Base-by-base conservation (phyloP, 1,284 basidiomycete species). In the Heterobasidion annosum region DNA sequence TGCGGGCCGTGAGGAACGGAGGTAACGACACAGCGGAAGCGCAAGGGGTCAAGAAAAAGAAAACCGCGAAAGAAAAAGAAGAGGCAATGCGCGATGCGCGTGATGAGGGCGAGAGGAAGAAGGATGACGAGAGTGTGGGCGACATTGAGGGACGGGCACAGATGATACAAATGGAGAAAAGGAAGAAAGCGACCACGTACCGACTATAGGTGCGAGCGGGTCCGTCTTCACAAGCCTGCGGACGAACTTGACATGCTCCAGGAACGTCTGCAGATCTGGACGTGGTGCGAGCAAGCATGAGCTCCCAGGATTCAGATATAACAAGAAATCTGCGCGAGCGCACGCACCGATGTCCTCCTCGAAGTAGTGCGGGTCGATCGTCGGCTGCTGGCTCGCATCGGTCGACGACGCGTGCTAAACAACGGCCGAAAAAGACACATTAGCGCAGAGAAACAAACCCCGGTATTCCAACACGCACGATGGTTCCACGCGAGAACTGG, bases 301-400 rank as follows among this genome's bases (percentile, higher is more conserved):
- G 47, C 1, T 25, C 47, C 51, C n/a, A 18, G 42, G 15, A n/a
- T 37, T 5, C 18, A 44, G 45, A 16, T 10, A 47, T 9, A 2
- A 47, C 10, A 47, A 5, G 40, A 43, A 16, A 13, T 5, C 9
- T 6, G 13, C 12, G 13, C 48, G 15, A 16, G 48, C 19, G 25
- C 13, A 13, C 51, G 63, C 67, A 64, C 73, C 73, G 59, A 72
- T 67, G 42, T 68, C 62, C 42, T 73, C 64, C 43, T 65, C 68
- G 58, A 76, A 72, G 62, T 72, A 73, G 55, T 66, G 66, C 48
- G 75, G 75, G 54, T 77, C 70, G 34, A 74, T 63, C 44, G 62
- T 59, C 0, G 75, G 72, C 52, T 70, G 65, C n/a, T 63, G 67
- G 2, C 56, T 54, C 1, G 73, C 72, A 57, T 76, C 66, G 19